Percentiles rank a stretch among this genome's conserved stretches.
Evolutionary conservation across 208 protist genomes (phyloP).

Genomic region (Trypanosoma theileri): DNA sequence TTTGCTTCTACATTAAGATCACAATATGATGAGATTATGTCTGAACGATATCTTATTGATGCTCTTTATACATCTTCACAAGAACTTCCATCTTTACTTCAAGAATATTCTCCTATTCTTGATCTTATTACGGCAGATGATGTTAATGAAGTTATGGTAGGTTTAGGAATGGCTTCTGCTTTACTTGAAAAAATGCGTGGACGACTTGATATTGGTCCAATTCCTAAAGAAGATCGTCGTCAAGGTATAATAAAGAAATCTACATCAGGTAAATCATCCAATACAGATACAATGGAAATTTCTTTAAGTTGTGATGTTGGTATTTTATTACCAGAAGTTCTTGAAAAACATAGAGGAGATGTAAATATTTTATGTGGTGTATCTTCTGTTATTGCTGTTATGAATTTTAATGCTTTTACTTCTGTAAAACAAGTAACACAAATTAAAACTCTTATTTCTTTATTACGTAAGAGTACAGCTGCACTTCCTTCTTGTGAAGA

Average conservation of each 20-base stretch:
- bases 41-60: slow-evolving; percentile 87
- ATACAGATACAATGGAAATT: slow-evolving; percentile 33
- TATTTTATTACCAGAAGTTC: slow-evolving; percentile 37
- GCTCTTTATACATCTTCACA: slow-evolving; percentile 68
- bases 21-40: slow-evolving; percentile 73
- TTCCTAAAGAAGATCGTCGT: slow-evolving; percentile 37
- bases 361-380: slow-evolving; percentile 45
- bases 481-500: slow-evolving; percentile 28
- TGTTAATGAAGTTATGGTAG: slow-evolving; percentile 50
- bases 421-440: slow-evolving; percentile 37
- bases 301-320: slow-evolving; percentile 56
- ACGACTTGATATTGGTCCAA: slow-evolving; percentile 30
- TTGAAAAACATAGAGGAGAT: slow-evolving; percentile 58
- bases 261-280: slow-evolving; percentile 8
- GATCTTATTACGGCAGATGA: slow-evolving; percentile 37
- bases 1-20: slow-evolving; percentile 73
- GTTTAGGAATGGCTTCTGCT: slow-evolving; percentile 50
- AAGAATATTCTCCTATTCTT: slow-evolving; percentile 56
- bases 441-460: slow-evolving; percentile 50
- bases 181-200: slow-evolving; percentile 54
- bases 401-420: slow-evolving; percentile 60
- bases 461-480: slow-evolving; percentile 55
- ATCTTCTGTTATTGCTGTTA: slow-evolving; percentile 44
- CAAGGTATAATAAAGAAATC: slow-evolving; percentile 6
- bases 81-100: slow-evolving; percentile 49